Evolutionary conservation across 345 rosid species (phyloP).

Genomic region (Ceriops tagal): DNA sequence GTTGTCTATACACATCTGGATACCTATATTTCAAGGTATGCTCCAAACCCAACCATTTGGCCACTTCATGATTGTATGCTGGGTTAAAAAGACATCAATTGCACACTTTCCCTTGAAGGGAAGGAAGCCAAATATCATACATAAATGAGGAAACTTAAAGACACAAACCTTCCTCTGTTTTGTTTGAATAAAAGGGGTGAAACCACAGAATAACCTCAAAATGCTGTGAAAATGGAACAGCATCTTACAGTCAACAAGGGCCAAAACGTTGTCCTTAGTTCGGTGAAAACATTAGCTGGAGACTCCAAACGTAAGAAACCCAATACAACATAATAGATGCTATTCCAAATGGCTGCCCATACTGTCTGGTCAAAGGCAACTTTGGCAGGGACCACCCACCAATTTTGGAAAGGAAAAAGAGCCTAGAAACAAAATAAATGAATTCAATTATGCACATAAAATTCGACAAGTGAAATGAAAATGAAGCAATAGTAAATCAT

Average conservation of each 20-base stretch:
- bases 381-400: slow-evolving; percentile 97
- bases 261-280: slow-evolving; percentile 64
- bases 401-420: slow-evolving; percentile 71
- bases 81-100: too few species aligned
- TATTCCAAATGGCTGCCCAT: slow-evolving; percentile 90
- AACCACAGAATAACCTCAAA: background rate
- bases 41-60: too few species aligned
- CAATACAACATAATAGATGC: slow-evolving; percentile 60
- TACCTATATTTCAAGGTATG: too few species aligned
- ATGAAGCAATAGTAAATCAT: slow-evolving; percentile 5
- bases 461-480: background rate
- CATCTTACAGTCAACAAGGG: slow-evolving; percentile 69
- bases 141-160: too few species aligned
- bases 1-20: too few species aligned
- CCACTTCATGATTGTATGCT: too few species aligned
- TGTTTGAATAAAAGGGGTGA: background rate
- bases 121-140: too few species aligned
- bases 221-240: background rate
- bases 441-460: slow-evolving; percentile 18
- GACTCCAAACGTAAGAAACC: slow-evolving; percentile 77
- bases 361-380: slow-evolving; percentile 82
- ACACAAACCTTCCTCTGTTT: too few species aligned
- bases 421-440: slow-evolving; percentile 40
- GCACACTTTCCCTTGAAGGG: too few species aligned
- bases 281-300: slow-evolving; percentile 46